These are phyloP conservation scores for Fusarium proliferatum DNA, from an alignment of 2,329 filamentous ascomycete genomes.

Conservation along the genomic window DNA sequence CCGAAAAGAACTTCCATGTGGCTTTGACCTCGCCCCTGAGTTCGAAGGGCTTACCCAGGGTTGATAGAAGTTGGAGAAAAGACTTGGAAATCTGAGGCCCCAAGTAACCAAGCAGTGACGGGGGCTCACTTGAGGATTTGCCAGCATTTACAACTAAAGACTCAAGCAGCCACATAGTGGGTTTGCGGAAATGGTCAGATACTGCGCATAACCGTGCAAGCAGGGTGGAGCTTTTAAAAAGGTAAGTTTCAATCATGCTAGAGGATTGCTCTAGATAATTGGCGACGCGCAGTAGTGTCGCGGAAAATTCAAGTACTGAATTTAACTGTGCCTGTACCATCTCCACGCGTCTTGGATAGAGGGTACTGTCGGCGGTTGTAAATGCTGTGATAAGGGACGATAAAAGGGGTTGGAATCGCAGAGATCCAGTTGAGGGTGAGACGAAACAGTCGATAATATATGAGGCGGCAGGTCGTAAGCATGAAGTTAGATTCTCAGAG, in stretches of 20 bases:
- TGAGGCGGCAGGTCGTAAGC: constrained; percentile 77
- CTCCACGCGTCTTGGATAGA: constrained; percentile 66
- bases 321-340: constrained; percentile 72
- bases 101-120: constrained; percentile 92
- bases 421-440: constrained; percentile 73
- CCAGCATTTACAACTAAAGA: constrained; percentile 78
- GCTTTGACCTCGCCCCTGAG: constrained; percentile 71
- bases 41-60: constrained; percentile 79
- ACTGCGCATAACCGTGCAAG: constrained; percentile 81
- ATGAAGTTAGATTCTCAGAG: constrained; percentile 62
- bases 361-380: constrained; percentile 67
- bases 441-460: constrained; percentile 84
- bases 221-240: constrained; percentile 84
- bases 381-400: constrained; percentile 68
- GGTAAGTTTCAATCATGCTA: constrained; percentile 76
- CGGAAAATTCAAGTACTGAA: constrained; percentile 73
- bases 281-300: constrained; percentile 76
- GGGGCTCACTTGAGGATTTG: constrained; percentile 76
- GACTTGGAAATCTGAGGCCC: constrained; percentile 84
- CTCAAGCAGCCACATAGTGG: constrained; percentile 76
- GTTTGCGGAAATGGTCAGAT: constrained; percentile 72
- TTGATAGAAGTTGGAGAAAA: constrained; percentile 82
- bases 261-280: constrained; percentile 71
- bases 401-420: constrained; percentile 82
- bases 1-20: constrained; percentile 88